Evolutionary conservation across 768 basidiomycete genomes (phyloP), one percentile per base, ranked within the genome.

Genomic region (Leccinum arenicola): DNA sequence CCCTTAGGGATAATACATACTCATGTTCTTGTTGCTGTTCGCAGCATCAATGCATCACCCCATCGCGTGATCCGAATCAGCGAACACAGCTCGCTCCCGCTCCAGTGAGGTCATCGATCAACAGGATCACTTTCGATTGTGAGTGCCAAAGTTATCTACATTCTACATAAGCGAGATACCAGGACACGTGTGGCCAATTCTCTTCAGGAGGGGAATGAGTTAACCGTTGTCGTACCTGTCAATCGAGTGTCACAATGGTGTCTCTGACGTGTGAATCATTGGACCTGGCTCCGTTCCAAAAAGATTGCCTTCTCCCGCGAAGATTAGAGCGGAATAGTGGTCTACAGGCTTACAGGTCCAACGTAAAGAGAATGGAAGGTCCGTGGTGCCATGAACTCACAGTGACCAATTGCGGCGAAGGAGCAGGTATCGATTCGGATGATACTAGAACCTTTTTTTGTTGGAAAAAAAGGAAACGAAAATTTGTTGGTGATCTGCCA

Each of bases 281-380:
- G 52, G 59, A 66, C 63, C 56, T 50, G 31, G 50, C 23, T 33
- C 52, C 56, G 14, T 27, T 38, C 35, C 14, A 56, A 54, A 35
- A 25, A 43, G 5, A 12, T 52, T 17, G 6, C 35, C 67, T 71
- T 69, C 69, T 69, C 69, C 68, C 68, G 68, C 67, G 67, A 69
- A 60, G 61, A 62, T 71, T 58, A 35, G 25, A n/a, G 21, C 17
- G 25, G 27, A 43, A 17, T 62, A 54, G 40, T 59, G 54, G 53
- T 57, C 19, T 31, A 53, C 21, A 27, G 50, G 19, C 19, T 6
- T 52, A 4, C 8, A 35, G 21, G 19, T 36, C 0, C 33, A 52
- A 52, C 51, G 51, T 52, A 52, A 52, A 27, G 14, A 33, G 19
- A 31, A 51, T 51, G 50, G 50, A 51, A 31, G 51, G 19, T 52